Evolutionary conservation across 2,329 filamentous ascomycete genomes (phyloP).

Genomic region (Fusarium oligoseptatum): DNA sequence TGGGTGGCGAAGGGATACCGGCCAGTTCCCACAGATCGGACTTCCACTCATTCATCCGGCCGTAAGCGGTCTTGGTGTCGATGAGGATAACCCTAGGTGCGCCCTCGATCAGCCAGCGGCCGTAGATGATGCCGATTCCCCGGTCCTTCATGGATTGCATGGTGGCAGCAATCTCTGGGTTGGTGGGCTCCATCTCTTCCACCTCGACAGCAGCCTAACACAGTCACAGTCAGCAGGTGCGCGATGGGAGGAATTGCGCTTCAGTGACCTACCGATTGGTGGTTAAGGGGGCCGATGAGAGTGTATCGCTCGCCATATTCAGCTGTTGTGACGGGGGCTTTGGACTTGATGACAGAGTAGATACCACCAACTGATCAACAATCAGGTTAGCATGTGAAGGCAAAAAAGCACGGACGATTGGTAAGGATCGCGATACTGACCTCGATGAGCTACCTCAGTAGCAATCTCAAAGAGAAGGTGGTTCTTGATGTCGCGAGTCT

Average conservation of each 20-base stretch:
- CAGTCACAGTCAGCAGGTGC: conserved; percentile 27
- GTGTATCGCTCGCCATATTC: conserved; percentile 99
- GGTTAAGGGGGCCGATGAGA: conserved; percentile 93
- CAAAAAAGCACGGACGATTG: conserved; percentile 17
- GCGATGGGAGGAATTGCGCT: neutral
- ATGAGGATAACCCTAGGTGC: conserved; percentile 94
- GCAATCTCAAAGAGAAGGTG: conserved; percentile 97
- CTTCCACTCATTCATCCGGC: conserved; percentile 96
- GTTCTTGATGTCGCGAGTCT: conserved; percentile 84
- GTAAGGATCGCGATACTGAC: conserved; percentile 61
- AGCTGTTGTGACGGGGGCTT: conserved; percentile 95
- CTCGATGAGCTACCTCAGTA: conserved; percentile 96
- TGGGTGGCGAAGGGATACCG: conserved; percentile 91
- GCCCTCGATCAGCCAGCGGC: conserved; percentile 97
- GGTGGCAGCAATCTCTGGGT: conserved; percentile 82
- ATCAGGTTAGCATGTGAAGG: conserved; percentile 30
- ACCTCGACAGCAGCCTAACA: conserved; percentile 94
- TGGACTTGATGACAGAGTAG: conserved; percentile 99
- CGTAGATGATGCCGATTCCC: conserved; percentile 91
- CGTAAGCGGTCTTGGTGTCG: conserved; percentile 93
- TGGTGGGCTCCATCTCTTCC: conserved; percentile 88
- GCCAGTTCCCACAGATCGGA: conserved; percentile 93
- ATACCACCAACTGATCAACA: conserved; percentile 85
- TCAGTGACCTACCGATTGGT: conserved; percentile 77
- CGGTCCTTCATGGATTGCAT: conserved; percentile 94